Evolutionary conservation across 768 basidiomycete species (phyloP).

Genomic region (Chalciporus sphaerocephalus): DNA sequence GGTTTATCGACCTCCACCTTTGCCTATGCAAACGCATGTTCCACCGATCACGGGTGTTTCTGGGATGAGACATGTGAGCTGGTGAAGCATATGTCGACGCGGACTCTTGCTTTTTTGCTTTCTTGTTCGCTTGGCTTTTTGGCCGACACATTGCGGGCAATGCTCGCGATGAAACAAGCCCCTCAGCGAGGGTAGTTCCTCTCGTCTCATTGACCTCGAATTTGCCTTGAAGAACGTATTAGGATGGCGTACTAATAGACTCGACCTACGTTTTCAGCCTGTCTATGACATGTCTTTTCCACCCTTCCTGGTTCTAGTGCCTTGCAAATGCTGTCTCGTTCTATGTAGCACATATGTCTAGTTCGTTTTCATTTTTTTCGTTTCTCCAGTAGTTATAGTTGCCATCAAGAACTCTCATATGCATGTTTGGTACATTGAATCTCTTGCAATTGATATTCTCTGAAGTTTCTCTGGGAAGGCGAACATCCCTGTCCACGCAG

Average conservation of each 20-base stretch:
- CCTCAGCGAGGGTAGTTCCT: too few species aligned
- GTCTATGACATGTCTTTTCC: not conserved
- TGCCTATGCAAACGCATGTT: conserved; percentile 10
- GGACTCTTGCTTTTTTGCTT: not conserved
- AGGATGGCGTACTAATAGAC: not conserved
- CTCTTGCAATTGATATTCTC: too few species aligned
- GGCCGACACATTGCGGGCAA: too few species aligned
- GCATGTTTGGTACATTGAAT: too few species aligned
- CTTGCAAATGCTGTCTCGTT: not conserved
- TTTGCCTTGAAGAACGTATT: too few species aligned
- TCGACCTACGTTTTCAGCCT: not conserved
- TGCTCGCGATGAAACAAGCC: too few species aligned
- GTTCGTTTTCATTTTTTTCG: not conserved
- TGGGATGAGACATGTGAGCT: conserved; percentile 25
- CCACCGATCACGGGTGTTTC: conserved; percentile 19
- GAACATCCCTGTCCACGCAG: too few species aligned
- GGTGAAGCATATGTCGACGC: conserved; percentile 14
- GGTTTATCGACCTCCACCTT: conserved; percentile 17
- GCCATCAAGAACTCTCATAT: too few species aligned
- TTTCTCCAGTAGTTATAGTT: not conserved
- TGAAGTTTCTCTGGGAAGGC: too few species aligned
- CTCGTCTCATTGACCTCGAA: too few species aligned
- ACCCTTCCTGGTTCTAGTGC: not conserved
- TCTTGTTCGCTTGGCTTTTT: not conserved
- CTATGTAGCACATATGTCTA: not conserved